Conservation (phyloP, 768 basidiomycete genomes). For the Pisolithus albus region DNA sequence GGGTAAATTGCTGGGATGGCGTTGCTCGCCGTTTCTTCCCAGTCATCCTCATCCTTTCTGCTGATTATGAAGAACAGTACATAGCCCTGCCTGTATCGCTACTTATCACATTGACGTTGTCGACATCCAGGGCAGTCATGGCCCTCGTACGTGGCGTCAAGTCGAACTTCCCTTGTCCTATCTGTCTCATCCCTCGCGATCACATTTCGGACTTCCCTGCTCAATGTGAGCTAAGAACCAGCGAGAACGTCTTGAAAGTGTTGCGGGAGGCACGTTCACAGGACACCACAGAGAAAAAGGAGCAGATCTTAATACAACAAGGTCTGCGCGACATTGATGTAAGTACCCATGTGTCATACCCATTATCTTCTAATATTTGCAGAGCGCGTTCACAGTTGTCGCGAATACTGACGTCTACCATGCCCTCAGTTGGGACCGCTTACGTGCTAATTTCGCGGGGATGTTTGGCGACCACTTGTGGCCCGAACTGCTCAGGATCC, state of each 20-base stretch:
- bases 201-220: background rate
- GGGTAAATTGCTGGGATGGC: constrained; percentile 23
- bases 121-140: constrained; percentile 10
- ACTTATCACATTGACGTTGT: constrained; percentile 12
- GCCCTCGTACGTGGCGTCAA: constrained; percentile 24
- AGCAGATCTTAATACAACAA: no score
- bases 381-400: constrained; percentile 31
- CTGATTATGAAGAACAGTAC: constrained; percentile 43
- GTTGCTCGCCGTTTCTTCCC: constrained; percentile 27
- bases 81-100: constrained; percentile 23
- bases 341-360: background rate
- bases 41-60: constrained; percentile 30
- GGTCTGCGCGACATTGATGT: no score
- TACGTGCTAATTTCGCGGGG: no score
- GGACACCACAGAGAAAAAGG: no score
- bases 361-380: background rate
- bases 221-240: constrained; percentile 13
- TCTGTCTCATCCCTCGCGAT: background rate
- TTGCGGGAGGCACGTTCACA: constrained; percentile 6
- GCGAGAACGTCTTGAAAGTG: constrained; percentile 9
- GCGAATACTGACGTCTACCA: no score
- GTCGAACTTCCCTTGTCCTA: constrained; percentile 17
- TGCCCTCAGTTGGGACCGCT: no score
- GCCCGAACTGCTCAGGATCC: no score
- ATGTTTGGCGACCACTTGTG: no score